These are phyloP conservation scores for Lactifluus pinguis DNA, from an alignment of 768 basidiomycete genomes.

Conservation along the genomic window DNA sequence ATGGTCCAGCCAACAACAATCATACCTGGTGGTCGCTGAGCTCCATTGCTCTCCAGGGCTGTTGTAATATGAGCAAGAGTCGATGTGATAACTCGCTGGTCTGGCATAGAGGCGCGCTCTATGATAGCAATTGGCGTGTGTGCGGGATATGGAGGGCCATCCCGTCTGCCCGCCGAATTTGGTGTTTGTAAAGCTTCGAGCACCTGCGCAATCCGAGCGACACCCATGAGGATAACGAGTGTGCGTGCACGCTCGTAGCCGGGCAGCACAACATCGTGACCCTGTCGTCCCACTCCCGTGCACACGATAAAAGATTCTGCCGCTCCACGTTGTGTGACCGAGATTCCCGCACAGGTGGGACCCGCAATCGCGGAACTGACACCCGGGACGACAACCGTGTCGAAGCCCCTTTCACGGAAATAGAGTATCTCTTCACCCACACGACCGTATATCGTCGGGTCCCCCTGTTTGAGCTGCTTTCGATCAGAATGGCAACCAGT, in stretches of 20 bases:
- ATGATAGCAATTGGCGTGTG: constrained; percentile 85
- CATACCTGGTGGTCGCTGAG: constrained; percentile 94
- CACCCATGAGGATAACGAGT: constrained; percentile 88
- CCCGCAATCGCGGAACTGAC: constrained; percentile 85
- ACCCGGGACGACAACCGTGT: constrained; percentile 81
- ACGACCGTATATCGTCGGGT: constrained; percentile 90
- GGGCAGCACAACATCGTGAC: constrained; percentile 76
- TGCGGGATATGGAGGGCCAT: constrained; percentile 57
- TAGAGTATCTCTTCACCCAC: constrained; percentile 91
- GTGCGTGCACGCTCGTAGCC: constrained; percentile 79
- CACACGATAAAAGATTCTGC: constrained; percentile 85
- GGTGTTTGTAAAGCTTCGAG: constrained; percentile 44
- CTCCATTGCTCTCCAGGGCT: constrained; percentile 66
- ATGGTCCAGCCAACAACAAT: constrained; percentile 92
- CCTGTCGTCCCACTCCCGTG: constrained; percentile 86
- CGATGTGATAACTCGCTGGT: constrained; percentile 77
- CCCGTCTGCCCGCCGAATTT: constrained; percentile 25
- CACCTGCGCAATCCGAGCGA: constrained; percentile 72
- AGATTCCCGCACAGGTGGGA: constrained; percentile 83
- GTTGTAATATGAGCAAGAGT: constrained; percentile 64
- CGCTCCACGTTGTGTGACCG: constrained; percentile 92
- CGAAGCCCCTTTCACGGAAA: constrained; percentile 80
- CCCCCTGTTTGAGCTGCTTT: constrained; percentile 86
- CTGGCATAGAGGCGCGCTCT: constrained; percentile 89
- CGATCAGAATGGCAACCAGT: background rate